Base-by-base conservation (phyloP, 495 filamentous ascomycete genomes). In the Aspergillus olivimuriae region DNA sequence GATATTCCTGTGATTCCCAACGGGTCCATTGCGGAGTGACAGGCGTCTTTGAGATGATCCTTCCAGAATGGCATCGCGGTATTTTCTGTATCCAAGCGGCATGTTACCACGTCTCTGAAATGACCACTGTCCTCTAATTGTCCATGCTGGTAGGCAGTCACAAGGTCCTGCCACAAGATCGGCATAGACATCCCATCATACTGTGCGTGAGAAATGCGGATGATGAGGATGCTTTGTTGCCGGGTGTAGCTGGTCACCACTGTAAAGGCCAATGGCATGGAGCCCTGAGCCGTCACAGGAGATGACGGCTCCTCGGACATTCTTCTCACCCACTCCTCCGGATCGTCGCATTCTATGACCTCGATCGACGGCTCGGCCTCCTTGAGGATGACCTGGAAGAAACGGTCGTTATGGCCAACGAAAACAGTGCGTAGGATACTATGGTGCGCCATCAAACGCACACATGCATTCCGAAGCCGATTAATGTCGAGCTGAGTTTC, bases 171-270 rank as follows among this genome's bases (percentile, higher is more conserved):
- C 7, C 80, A 62, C 3, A 83, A 65, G 7, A 62, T 57, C 2
- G 77, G 73, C 1, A 83, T 66, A 45, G 69, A 82, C 2, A 78
- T 62, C 14, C 75, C 80, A 46, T 83, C 81, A 56, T 82, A 84
- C 42, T 83, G 81, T 0, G 78, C 76, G 51, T 83, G 81, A 0
- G 78, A 82, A 4, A 83, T 62, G 4, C 74, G 64, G 38, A 83
- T 60, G 26, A 70, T 55, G 15, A 84, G 37, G 3, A 20, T 30
- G 18, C n/a, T 45, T 1, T 35, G 2, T 12, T 20, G 2, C 8
- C 19, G 19, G 9, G 14, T 30, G 3, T 1, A 20, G 12, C 8
- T 44, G 46, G 24, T 39, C 7, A 46, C 26, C 10, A 39, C 24
- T 1, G 43, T 39, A 16, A 46, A 46, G 0, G 14, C 10, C 1